Base-by-base conservation (phyloP, 2,329 filamentous ascomycete species). In the Ophiocordyceps sinensis region DNA sequence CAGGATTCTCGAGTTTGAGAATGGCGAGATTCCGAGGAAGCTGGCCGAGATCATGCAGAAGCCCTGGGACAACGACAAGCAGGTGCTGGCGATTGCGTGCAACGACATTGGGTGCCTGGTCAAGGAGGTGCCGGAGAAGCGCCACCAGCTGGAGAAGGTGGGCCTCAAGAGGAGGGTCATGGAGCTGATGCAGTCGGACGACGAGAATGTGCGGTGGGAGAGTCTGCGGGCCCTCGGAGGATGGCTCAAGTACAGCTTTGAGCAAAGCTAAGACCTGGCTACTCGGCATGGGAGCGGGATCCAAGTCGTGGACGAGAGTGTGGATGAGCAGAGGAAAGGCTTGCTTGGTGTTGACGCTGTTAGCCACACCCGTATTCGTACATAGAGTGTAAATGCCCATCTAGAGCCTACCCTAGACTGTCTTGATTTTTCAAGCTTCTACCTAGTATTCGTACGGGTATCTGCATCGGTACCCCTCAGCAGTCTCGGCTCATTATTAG, bases 141-240 rank as follows among this genome's bases (percentile, higher is more conserved):
- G 88, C 54, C 67, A 71, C 44, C 75, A 82, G 58, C 70, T 94
- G 51, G 88, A 95, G 66, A 87, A 80, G 64, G 62, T 87, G 36
- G 86, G 86, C 0, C 63, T 95, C 47, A 95, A 95, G 73, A 76
- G 75, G 15, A 73, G 85, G 49, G 81, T 94, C 45, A 94, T 95
- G 87, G 84, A 87, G 64, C 69, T 95, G 54, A 95, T 95, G 88
- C 79, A 77, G 53, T 85, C 93, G 56, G 72, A 78, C 44, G 86
- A 94, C 53, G 87, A 94, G 66, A 80, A 77, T 44, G 85, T 95
- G 37, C 73, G 88, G 55, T 95, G 87, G 86, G 88, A 95, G 68
- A 91, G 85, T 61, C 65, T 95, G 64, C 77, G 82, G 53, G 87
- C 88, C 14, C 77, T 95, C 34, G 74, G 73, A 17, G 71, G 72